Percentiles rank a stretch among this genome's conserved stretches.
These are phyloP conservation scores for Cladosporium velox DNA, from an alignment of 2,329 filamentous ascomycete genomes.

Conservation along the genomic window DNA sequence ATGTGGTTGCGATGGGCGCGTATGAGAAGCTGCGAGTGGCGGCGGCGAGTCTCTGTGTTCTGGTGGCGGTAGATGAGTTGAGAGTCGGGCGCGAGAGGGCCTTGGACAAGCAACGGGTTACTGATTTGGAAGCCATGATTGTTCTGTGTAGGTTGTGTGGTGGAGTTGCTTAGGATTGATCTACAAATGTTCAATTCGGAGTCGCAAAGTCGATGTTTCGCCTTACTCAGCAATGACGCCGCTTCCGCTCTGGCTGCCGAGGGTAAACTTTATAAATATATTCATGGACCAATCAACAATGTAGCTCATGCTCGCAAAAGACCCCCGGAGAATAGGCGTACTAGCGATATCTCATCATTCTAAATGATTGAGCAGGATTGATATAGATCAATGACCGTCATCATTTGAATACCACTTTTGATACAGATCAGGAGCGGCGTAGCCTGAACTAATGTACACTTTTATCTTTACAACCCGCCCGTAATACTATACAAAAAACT, in stretches of 20 bases:
- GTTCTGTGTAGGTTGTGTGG: constrained; percentile 1
- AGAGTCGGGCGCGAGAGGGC: constrained; percentile 24
- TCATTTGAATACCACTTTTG: background rate
- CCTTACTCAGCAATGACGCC: constrained; percentile 18
- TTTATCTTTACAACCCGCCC: background rate
- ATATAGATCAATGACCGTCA: background rate
- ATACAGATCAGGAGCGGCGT: constrained; percentile 1
- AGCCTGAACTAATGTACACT: constrained; percentile 2
- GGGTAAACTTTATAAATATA: background rate
- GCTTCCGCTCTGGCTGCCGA: constrained; percentile 2
- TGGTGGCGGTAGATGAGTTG: constrained; percentile 13
- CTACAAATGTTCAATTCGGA: background rate
- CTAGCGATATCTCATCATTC: background rate
- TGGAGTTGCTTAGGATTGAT: background rate
- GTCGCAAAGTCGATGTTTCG: constrained; percentile 14
- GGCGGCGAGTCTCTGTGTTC: constrained; percentile 27
- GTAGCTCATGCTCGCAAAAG: background rate
- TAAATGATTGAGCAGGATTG: background rate
- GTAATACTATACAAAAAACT: background rate
- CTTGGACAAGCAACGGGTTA: constrained; percentile 24
- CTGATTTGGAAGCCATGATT: constrained; percentile 28
- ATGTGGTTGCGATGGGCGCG: constrained; percentile 15
- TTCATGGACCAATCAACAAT: background rate
- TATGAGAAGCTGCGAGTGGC: constrained; percentile 24
- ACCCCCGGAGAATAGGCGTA: background rate